Percentiles rank a stretch among this genome's conserved stretches.
Conservation (phyloP, 2,329 filamentous ascomycete species). For the Alternaria gaisen region DNA sequence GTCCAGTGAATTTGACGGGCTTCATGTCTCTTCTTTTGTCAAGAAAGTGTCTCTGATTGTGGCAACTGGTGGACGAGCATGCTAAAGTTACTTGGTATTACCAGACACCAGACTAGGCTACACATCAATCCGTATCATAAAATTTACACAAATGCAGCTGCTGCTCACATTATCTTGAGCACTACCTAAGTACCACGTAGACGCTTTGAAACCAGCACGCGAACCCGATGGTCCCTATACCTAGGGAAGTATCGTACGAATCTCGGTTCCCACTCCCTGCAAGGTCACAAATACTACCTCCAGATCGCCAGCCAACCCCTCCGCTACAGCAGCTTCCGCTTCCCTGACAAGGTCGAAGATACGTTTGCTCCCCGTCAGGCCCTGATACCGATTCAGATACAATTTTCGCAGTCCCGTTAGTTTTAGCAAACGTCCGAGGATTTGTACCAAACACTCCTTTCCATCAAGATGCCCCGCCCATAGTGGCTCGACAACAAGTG, state of each 20-base stretch:
- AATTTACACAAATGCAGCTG: neutral
- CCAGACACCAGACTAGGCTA: neutral
- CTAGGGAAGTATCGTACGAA: too few species aligned
- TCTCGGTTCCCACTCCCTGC: too few species aligned
- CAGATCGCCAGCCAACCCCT: too few species aligned
- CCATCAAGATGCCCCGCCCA: too few species aligned
- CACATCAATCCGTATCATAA: neutral
- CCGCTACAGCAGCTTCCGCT: neutral
- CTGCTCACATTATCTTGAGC: neutral
- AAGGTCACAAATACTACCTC: too few species aligned
- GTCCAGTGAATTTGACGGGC: neutral
- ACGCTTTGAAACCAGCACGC: neutral
- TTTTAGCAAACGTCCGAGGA: neutral
- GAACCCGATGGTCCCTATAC: too few species aligned
- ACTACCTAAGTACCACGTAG: neutral
- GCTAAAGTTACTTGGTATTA: neutral
- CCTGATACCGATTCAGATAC: neutral
- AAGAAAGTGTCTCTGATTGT: neutral
- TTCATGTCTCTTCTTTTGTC: neutral
- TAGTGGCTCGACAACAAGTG: neutral
- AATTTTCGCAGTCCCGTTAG: neutral
- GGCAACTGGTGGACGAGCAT: neutral
- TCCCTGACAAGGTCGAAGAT: neutral
- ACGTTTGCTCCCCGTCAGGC: neutral
- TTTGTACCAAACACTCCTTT: neutral